phyloP scores from a whole-genome alignment of 208 protist genomes.

The Crithidia thermophila region DNA sequence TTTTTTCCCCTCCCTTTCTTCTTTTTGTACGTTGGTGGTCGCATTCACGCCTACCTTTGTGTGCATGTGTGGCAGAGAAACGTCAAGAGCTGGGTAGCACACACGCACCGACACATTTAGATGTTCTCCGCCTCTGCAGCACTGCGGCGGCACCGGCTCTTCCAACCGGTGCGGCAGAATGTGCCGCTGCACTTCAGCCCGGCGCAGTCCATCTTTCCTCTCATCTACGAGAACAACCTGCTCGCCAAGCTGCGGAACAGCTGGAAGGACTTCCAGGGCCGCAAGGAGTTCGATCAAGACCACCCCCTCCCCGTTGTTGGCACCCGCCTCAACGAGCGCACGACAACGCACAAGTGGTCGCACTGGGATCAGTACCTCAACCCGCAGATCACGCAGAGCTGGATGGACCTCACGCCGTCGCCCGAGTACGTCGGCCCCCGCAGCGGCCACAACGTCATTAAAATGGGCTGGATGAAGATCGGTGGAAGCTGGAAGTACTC shows the following conservation, averaged over 20 bases:
- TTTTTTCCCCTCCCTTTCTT: no score
- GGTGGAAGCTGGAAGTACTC: slow-evolving; percentile 90
- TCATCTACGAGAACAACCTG: slow-evolving; percentile 89
- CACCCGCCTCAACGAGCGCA: slow-evolving; percentile 73
- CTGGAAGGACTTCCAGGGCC: slow-evolving; percentile 82
- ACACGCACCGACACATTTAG: neutral
- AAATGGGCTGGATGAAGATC: slow-evolving; percentile 93
- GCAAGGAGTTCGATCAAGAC: slow-evolving; percentile 83
- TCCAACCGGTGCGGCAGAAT: slow-evolving; percentile 63
- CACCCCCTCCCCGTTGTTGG: slow-evolving; percentile 83
- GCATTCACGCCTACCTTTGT: no score
- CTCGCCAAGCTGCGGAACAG: slow-evolving; percentile 80
- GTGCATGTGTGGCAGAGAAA: neutral
- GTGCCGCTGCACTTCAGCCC: slow-evolving; percentile 82
- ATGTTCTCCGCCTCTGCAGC: slow-evolving; percentile 19
- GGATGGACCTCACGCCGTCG: slow-evolving; percentile 67
- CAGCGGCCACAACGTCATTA: slow-evolving; percentile 85
- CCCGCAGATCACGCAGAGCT: slow-evolving; percentile 76
- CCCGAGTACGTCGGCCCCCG: slow-evolving; percentile 88
- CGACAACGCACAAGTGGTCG: slow-evolving; percentile 80
- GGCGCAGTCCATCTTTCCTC: slow-evolving; percentile 84
- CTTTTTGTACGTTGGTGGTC: neutral
- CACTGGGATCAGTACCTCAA: slow-evolving; percentile 92
- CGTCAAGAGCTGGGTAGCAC: neutral
- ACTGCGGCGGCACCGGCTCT: slow-evolving; percentile 65